Evolutionary conservation across 83 land plant genomes (phyloP), one percentile per base, ranked within the genome.

Genomic region (Diphasiastrum complanatum): DNA sequence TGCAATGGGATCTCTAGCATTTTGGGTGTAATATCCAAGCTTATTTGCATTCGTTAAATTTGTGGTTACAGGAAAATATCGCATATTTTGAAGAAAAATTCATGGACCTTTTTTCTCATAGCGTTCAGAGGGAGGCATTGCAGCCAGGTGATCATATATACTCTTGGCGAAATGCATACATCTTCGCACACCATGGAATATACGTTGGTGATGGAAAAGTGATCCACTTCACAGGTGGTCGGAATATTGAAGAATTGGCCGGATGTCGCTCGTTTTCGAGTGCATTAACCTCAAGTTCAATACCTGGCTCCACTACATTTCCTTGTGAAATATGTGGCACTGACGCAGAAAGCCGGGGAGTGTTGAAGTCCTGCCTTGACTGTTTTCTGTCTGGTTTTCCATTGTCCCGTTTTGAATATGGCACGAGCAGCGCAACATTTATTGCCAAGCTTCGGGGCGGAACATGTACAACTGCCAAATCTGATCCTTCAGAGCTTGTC

Each of bases 371-470:
- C 12, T 89, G 95, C 74, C 66, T 89, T 5, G 79, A 85, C 20
- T 89, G 95, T 47, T 89, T 89, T 60, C 80, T 85, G 16, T 24
- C 54, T 30, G 90, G 85, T 16, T 77, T 84, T 0, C 76, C 77
- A 4, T 72, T 58, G 18, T 35, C 32, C 33, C 4, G 61, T 2
- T 58, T 26, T 34, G 61, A 58, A 3, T 58, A 58, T 23, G 43
- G 61, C 4, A 35, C 3, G 19, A 58, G 43, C 61, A 19, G n/a
- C 4, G 16, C 23, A 3, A 35, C 32, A 2, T 58, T 58, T n/a
- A 36, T 58, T 4, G 34, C 33, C 18, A 32, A 35, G 4, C 5
- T 35, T 2, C 37, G 61, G 23, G 37, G 67, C 25, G 67, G 67
- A 10, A 64, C 67, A 30, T 64, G 67, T 6, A 64, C 33, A 12